A percentile compares a stretch with the other conserved stretches of the same genome.
Conservation (phyloP, 2,329 filamentous ascomycete genomes). For the Cladorrhinum sp. region DNA sequence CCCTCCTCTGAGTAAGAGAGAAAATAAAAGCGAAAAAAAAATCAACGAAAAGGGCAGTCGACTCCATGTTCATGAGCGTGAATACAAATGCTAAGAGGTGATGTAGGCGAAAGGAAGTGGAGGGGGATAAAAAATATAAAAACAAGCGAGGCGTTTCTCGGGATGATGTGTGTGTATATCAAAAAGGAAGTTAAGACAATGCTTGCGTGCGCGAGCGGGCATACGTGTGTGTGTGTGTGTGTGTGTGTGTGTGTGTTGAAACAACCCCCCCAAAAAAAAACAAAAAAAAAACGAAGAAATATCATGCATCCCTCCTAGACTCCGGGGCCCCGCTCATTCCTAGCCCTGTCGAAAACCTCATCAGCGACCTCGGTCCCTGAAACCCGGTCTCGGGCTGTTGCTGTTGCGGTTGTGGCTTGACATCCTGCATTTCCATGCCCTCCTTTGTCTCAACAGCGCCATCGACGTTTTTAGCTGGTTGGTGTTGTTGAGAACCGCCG, state of each 20-base stretch:
- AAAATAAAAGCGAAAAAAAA: background rate
- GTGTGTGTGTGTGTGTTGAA: background rate
- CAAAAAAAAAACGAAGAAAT: background rate
- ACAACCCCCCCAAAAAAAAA: background rate
- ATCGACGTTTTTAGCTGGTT: slow-evolving; percentile 32
- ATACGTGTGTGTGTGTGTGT: background rate
- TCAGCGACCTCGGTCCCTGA: slow-evolving; percentile 51
- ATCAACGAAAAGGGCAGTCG: background rate
- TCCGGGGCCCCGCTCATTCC: background rate
- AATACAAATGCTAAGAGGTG: too few species aligned
- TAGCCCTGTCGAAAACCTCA: slow-evolving; percentile 16
- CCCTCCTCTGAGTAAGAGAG: background rate
- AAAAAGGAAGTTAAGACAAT: background rate
- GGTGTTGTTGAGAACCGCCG: background rate
- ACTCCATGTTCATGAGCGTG: background rate
- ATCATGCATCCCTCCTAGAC: background rate
- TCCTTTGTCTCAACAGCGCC: slow-evolving; percentile 45
- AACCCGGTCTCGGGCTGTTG: slow-evolving; percentile 41
- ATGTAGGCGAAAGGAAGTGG: too few species aligned
- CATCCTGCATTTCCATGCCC: slow-evolving; percentile 71
- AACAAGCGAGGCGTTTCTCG: background rate
- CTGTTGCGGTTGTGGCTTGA: slow-evolving; percentile 40
- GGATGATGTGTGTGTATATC: background rate
- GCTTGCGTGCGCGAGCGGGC: background rate
- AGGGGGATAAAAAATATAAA: background rate